Evolutionary conservation across 2,329 filamentous ascomycete species (phyloP), one percentile per base, ranked within the genome.

Genomic region (Cladorrhinum sp.): DNA sequence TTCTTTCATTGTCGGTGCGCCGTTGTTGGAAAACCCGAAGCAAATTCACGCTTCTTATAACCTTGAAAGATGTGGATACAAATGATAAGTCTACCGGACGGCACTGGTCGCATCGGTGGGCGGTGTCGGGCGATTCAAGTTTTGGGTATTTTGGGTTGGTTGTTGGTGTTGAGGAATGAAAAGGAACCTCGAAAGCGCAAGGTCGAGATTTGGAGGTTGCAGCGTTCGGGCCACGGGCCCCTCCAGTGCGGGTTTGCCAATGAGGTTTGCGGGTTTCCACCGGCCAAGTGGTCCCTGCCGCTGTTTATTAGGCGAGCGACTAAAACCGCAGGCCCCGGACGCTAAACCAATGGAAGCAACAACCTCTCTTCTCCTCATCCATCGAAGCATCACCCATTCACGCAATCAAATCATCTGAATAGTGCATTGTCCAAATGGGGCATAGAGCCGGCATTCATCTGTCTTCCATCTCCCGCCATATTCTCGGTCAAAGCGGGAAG

Each of bases 1-100:
- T 77, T 86, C 83, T 78, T 85, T 85, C 82, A 85, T 85, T 66
- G 63, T 70, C 67, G 69, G 52, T 50, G 63, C 56, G 51, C 64
- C 55, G 59, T 18, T 45, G 50, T 49, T 63, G 64, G 67, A 68
- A 65, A 64, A 54, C 55, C 29, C 45, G 41, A 59, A 9, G 50
- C 12, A 50, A 36, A 51, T 62, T 23, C 57, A 50, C 52, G 50
- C 3, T 25, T 32, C 36, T 27, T 41, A 24, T 25, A 24, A 32
- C 22, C 16, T 45, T 57, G 41, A 55, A 22, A 20, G 24, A 32
- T 61, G 56, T 62, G 59, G 63, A 27, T 48, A 51, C 55, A 22
- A 16, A 27, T 25, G 50, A 55, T 29, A 32, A 18, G 41, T 22
- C 8, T 25, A 49, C 50, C 6, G 41, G 24, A 45, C 32, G 58